phyloP scores from a whole-genome alignment of 352 stramenopile species.

The Globisporangium recalcitrans region DNA sequence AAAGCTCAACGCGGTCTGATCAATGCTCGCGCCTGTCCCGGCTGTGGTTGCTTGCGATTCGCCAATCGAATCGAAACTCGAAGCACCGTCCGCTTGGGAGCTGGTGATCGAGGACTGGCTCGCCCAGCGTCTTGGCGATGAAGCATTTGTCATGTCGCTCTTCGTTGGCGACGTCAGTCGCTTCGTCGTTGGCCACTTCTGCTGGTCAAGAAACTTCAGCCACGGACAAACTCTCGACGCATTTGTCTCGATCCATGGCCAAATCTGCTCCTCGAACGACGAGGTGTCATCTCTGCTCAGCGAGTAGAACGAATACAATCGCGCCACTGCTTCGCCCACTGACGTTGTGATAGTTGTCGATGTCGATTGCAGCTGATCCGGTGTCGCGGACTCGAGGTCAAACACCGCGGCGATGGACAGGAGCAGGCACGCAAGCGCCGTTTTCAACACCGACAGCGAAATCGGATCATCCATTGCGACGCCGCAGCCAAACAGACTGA shows the following conservation, averaged over 20 bases:
- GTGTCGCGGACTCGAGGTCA: slow-evolving; percentile 45
- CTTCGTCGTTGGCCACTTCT: slow-evolving; percentile 61
- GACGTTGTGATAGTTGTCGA: slow-evolving; percentile 55
- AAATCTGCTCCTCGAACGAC: slow-evolving; percentile 39
- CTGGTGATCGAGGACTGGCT: slow-evolving; percentile 12
- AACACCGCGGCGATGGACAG: slow-evolving; percentile 59
- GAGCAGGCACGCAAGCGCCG: slow-evolving; percentile 46
- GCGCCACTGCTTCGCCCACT: slow-evolving; percentile 41
- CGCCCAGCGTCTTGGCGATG: slow-evolving; percentile 11
- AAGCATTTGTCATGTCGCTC: slow-evolving; percentile 12
- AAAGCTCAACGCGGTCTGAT: slow-evolving; percentile 41
- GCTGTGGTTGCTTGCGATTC: slow-evolving; percentile 19
- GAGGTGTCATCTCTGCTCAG: slow-evolving; percentile 29
- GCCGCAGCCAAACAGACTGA: slow-evolving; percentile 42
- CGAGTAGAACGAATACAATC: slow-evolving; percentile 42
- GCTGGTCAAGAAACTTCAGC: slow-evolving; percentile 63
- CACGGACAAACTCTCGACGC: slow-evolving; percentile 48
- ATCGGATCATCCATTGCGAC: slow-evolving; percentile 26
- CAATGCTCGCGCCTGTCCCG: slow-evolving; percentile 10
- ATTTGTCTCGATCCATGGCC: slow-evolving; percentile 63
- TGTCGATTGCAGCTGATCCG: slow-evolving; percentile 47
- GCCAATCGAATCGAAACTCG: slow-evolving; percentile 9
- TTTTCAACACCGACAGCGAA: slow-evolving; percentile 32
- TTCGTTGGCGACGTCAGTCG: slow-evolving; percentile 30
- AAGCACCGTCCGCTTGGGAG: slow-evolving; percentile 15